Evolutionary conservation across 148 eudicot species (phyloP), one percentile per base, ranked within the genome.

Genomic region (Diospyros kaki): DNA sequence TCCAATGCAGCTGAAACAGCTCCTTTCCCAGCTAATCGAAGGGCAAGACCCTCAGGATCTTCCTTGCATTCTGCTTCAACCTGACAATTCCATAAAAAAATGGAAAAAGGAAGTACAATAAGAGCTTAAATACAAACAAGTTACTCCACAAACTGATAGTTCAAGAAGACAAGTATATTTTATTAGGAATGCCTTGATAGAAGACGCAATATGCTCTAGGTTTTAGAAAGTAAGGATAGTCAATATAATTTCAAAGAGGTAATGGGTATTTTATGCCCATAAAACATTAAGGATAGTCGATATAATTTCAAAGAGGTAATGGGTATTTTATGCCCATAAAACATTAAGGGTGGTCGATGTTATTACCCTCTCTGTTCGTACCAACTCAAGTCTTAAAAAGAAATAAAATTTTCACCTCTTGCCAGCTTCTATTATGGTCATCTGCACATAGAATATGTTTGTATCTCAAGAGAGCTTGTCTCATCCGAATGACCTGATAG

Each of bases 1-100:
- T 96, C 93, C 78, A 93, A 80, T 74, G 99, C 99, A 77, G 99
- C 97, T 76, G 97, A 96, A 74, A 96, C 99, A 79, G 98, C 99
- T 60, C 99, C 99, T 72, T 89, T 96, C 73, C 88, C 98, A 75
- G 99, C 99, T 82, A 96, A 85, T 85, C 92, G 89, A 61, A 96
- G 97, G 41, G 94, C 94, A 66, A 96, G 84, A 74, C 99, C 99
- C 84, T 96, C 99, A 39, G 99, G 95, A 85, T 96, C 99, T 80
- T 93, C 95, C 80, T 88, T 87, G 81, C 94, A 96, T 54, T 87
- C 94, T 68, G 87, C 77, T 84, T 96, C 99, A 79, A 96, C 97
- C 99, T 96, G 63, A 69, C 15, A 75, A 73, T 59, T 63, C 15
- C 55, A 64, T 38, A 28, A 28, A 10, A 73, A 14, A 73, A 11